These are phyloP conservation scores for Trichosanthes truncata DNA, from an alignment of 306 rosid species.

Conservation along the genomic window DNA sequence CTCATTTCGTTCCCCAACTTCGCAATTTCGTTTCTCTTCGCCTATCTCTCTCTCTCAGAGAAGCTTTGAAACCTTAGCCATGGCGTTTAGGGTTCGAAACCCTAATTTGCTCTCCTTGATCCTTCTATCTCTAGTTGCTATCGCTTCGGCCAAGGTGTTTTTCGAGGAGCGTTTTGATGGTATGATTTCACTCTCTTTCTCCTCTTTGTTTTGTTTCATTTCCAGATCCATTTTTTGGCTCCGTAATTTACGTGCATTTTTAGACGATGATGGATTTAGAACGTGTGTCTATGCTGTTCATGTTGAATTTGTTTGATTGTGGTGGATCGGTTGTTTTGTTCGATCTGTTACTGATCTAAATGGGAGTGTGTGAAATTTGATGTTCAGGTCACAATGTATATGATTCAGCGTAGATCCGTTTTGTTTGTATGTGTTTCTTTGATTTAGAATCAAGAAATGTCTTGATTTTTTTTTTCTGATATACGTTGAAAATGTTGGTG, in stretches of 20 bases:
- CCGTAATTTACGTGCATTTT: slow-evolving; percentile 14
- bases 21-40: not conserved
- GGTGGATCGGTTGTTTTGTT: not conserved
- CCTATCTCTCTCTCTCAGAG: not conserved
- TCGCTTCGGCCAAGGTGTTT: slow-evolving; percentile 75
- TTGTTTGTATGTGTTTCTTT: no score
- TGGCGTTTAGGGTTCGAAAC: slow-evolving; percentile 70
- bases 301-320: not conserved
- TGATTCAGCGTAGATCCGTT: not conserved
- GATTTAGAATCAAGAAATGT: not conserved
- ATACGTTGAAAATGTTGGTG: not conserved
- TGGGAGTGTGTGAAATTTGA: not conserved
- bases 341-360: not conserved
- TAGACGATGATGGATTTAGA: not conserved
- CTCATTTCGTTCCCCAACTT: not conserved
- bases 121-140: slow-evolving; percentile 43
- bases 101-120: slow-evolving; percentile 48
- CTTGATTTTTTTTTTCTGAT: not conserved
- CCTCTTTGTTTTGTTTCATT: not conserved
- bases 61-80: slow-evolving; percentile 18
- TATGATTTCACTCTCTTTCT: slow-evolving; percentile 11
- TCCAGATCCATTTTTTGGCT: not conserved
- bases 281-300: not conserved
- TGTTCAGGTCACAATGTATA: not conserved
- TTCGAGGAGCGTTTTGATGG: slow-evolving; percentile 95